Percentiles rank a stretch among this genome's conserved stretches.
Conservation (phyloP, 495 filamentous ascomycete genomes). For the Cercophora samala region DNA sequence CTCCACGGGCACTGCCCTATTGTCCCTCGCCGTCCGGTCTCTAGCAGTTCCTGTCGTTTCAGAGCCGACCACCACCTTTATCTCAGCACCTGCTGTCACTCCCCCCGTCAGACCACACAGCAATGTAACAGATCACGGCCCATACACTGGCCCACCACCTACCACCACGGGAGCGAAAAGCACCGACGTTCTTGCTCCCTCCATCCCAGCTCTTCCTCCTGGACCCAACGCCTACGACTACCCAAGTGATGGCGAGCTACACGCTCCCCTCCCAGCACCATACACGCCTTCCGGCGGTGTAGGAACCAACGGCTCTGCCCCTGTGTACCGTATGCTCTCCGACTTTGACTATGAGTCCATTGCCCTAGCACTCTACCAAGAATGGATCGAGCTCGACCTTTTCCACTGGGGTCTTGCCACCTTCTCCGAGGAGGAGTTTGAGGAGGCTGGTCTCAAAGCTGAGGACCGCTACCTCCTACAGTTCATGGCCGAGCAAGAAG, state of each 20-base stretch:
- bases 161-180: conserved; percentile 58
- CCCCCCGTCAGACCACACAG: conserved; percentile 29
- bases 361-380: conserved; percentile 69
- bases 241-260: conserved; percentile 65
- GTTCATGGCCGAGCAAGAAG: conserved; percentile 84
- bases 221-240: conserved; percentile 58
- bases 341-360: conserved; percentile 77
- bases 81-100: conserved; percentile 23
- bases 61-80: conserved; percentile 35
- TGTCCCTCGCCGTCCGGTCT: conserved; percentile 21
- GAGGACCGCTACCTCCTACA: conserved; percentile 70
- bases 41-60: conserved; percentile 38
- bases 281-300: conserved; percentile 73
- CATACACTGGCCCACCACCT: conserved; percentile 56
- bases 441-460: conserved; percentile 59
- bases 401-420: conserved; percentile 75
- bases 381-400: conserved; percentile 84
- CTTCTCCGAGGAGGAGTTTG: conserved; percentile 70
- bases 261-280: conserved; percentile 62
- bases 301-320: conserved; percentile 72
- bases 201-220: conserved; percentile 47
- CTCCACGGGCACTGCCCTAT: conserved; percentile 20
- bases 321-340: conserved; percentile 66
- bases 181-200: conserved; percentile 45
- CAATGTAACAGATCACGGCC: conserved; percentile 50